Evolutionary conservation across 2,329 filamentous ascomycete species (phyloP).

Genomic region (Trichoderma atroviride): DNA sequence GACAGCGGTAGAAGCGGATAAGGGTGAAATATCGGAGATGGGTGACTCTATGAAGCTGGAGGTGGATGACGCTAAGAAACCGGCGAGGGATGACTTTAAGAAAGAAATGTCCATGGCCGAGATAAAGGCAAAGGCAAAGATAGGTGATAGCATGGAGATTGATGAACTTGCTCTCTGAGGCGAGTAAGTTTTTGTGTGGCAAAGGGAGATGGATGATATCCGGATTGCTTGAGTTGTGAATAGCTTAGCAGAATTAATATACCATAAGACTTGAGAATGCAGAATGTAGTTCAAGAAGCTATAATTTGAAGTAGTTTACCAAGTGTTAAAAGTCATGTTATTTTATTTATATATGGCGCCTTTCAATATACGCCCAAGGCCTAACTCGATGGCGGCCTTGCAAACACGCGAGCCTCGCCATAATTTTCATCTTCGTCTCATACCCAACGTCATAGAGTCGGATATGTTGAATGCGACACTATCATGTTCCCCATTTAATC

Average conservation of each 20-base stretch:
- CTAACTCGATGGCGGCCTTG: background rate
- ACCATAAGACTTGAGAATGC: background rate
- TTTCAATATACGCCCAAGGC: background rate
- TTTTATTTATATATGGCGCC: background rate
- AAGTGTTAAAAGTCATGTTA: background rate
- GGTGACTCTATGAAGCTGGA: background rate
- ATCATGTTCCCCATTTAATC: background rate
- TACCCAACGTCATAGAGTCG: background rate
- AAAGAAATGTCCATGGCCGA: no score
- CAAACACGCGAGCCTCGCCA: background rate
- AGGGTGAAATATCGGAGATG: background rate
- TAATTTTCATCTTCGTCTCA: background rate
- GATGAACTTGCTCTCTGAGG: constrained; percentile 1
- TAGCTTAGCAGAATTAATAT: background rate
- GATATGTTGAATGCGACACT: constrained; percentile 23
- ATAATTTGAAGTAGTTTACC: background rate
- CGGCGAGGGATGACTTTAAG: no score
- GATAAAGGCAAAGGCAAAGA: background rate
- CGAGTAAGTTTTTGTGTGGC: background rate
- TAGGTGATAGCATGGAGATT: constrained; percentile 9
- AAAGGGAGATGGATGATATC: background rate
- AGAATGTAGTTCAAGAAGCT: background rate
- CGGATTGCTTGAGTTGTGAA: background rate
- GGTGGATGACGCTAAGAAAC: background rate
- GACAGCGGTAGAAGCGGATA: background rate